Evolutionary conservation across 345 rosid genomes (phyloP), one percentile per base, ranked within the genome.

Genomic region (Sapria himalayana): DNA sequence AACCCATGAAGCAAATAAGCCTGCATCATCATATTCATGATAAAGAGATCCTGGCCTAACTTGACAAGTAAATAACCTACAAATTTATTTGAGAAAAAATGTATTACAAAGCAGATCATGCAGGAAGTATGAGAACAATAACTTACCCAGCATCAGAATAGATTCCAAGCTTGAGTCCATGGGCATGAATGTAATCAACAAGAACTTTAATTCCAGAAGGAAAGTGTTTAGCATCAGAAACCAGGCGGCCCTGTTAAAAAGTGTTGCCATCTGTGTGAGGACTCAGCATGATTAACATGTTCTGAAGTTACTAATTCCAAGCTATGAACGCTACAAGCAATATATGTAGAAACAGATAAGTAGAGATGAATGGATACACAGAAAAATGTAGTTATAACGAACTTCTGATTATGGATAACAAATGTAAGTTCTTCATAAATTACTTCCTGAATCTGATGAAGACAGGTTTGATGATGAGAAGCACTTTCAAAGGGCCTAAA

Each of bases 121-220:
- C 10, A 36, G 34, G 40, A 29, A 22, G 34, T 44, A 19, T 35
- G n/a, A 15, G 20, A 29, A 14, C 15, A 45, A 24, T 9, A 54
- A n/a, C 92, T 25, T 74, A 89, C 98, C 98, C 98, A 36, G 98
- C 98, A 74, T 82, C 94, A 14, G 94, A 82, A 62, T 89, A 89
- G 46, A 89, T 76, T 50, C 98, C 98, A 51, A 89, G 98, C 72
- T 79, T 89, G 39, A 89, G 91, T 59, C 82, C 93, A 57, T 67
- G 70, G 29, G 46, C 67, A 41, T 89, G 98, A 48, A 82, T 33
- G 54, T 82, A 76, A 66, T 89, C 85, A 49, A 91, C 78, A 46
- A 89, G 74, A 56, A 68, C 52, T 66, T 76, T 78, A 39, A 89
- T 72, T 61, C 98, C 94, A 3, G 85, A 89, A 35, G 94, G 85